These are phyloP conservation scores for Mycogone perniciosa DNA, from an alignment of 2,329 filamentous ascomycete species.

Conservation along the genomic window DNA sequence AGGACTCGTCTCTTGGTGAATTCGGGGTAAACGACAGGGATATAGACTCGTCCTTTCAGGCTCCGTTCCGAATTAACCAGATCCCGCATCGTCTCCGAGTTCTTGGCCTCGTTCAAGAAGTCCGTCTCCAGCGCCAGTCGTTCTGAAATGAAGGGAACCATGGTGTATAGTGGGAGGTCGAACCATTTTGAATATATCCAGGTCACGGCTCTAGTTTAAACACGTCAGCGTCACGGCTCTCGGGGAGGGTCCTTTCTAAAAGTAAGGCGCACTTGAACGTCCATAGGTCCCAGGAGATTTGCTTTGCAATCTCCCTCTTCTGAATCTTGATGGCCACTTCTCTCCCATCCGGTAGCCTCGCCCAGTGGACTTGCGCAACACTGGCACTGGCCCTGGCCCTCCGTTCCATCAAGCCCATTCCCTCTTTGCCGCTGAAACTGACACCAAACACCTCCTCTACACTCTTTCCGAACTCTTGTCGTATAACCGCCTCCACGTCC, in stretches of 20 bases:
- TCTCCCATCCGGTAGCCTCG: conserved; percentile 72
- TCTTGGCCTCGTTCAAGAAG: conserved; percentile 85
- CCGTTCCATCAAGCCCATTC: conserved; percentile 58
- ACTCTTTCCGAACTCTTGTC: conserved; percentile 79
- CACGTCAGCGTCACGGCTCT: not conserved
- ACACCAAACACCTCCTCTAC: conserved; percentile 91
- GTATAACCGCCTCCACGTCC: conserved; percentile 77
- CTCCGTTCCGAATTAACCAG: conserved; percentile 71
- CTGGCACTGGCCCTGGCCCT: conserved; percentile 70
- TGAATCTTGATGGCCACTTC: conserved; percentile 96
- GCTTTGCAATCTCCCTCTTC: conserved; percentile 85
- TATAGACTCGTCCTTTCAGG: conserved; percentile 75
- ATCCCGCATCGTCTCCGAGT: conserved; percentile 75
- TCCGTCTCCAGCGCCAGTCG: conserved; percentile 91
- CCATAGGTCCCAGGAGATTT: conserved; percentile 94
- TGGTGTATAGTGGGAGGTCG: conserved; percentile 82
- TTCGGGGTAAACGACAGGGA: conserved; percentile 78
- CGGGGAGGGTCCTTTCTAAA: too few relatives aligned
- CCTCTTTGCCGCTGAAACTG: conserved; percentile 65
- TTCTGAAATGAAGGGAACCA: conserved; percentile 90
- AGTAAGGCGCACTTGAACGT: conserved; percentile 68
- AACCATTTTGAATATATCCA: conserved; percentile 82
- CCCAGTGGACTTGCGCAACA: conserved; percentile 97
- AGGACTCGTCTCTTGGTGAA: conserved; percentile 78
- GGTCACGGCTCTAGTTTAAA: conserved; percentile 58